Evolutionary conservation across 768 basidiomycete genomes (phyloP), one percentile per base, ranked within the genome.

Genomic region (Tricholoma hemisulphureum): DNA sequence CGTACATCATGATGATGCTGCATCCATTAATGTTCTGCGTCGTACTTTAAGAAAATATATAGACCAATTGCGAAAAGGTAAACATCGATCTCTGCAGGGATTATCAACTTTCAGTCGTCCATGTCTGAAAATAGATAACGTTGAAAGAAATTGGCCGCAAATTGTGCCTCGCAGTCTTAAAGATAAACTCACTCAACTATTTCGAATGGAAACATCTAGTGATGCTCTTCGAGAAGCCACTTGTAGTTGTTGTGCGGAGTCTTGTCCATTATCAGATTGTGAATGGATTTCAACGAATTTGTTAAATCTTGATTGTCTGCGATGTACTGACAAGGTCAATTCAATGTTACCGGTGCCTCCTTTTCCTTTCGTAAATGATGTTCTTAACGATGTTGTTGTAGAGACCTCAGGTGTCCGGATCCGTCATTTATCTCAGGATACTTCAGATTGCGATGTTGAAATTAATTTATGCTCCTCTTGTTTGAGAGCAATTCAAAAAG

Each of bases 401-500:
- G 46, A 49, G 9, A 20, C 46, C 10, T 9, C 46, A 10, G 23
- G 46, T 26, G 46, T 49, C 6, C 23, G 13, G 5, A 10, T 2
- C 23, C 26, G 24, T 3, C 4, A 24, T 2, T 5, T 6, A 18
- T 3, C 4, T n/a, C n/a, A n/a, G n/a, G n/a, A n/a, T n/a, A n/a
- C n/a, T n/a, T n/a, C n/a, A n/a, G 6, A 49, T 2, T 49, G 1
- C 23, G 46, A 7, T 29, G 6, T 9, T 26, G n/a, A 16, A 16
- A 3, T 49, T 24, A 21, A 18, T 20, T 10, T 21, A 4, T 26
- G 16, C 13, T 2, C 3, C 7, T 26, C 46, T 23, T 49, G 46
- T 23, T 49, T 23, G 21, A 9, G 39, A 58, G 0, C 63, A 65
- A 23, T 26, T 65, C 7, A 35, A 35, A 35, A 35, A 14, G 3